These are phyloP conservation scores for Fagopyrum esculentum DNA, from an alignment of 148 eudicot species.

Conservation along the genomic window DNA sequence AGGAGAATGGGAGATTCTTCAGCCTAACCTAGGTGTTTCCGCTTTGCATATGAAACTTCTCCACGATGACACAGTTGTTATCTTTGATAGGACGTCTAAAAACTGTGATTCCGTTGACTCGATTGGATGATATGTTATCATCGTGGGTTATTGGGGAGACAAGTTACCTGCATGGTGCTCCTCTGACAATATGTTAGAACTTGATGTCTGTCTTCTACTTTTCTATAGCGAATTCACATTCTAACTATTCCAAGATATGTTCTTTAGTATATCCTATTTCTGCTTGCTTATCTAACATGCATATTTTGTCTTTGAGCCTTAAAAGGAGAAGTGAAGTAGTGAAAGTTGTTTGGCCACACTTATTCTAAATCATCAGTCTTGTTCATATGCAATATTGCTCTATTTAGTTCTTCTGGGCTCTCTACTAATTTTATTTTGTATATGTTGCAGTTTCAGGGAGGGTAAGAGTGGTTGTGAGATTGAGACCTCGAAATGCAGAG, in stretches of 20 bases:
- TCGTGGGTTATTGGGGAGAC: neutral
- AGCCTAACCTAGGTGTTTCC: conserved; percentile 53
- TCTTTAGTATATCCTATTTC: neutral
- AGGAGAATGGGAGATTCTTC: conserved; percentile 44
- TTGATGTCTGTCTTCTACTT: too few species aligned
- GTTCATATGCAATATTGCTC: neutral
- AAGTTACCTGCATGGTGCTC: too few species aligned
- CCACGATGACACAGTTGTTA: conserved; percentile 44
- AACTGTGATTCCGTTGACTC: conserved; percentile 16
- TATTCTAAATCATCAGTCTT: neutral
- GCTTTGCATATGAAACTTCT: conserved; percentile 98
- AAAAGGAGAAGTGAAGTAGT: neutral
- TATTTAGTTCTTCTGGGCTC: neutral
- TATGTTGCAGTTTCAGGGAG: too few species aligned
- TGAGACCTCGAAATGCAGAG: too few species aligned
- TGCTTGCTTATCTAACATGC: neutral
- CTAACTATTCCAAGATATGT: too few species aligned
- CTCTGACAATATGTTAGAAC: too few species aligned
- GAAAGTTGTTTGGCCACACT: neutral
- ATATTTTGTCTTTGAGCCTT: neutral
- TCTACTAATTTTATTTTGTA: too few species aligned
- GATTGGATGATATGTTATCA: too few species aligned
- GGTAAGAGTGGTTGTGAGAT: too few species aligned
- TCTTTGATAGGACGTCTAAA: conserved; percentile 65
- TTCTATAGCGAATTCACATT: too few species aligned